Percentiles rank a stretch among this genome's conserved stretches.
phyloP scores from a whole-genome alignment of 164 flowering plant species.

The Stephania japonica region DNA sequence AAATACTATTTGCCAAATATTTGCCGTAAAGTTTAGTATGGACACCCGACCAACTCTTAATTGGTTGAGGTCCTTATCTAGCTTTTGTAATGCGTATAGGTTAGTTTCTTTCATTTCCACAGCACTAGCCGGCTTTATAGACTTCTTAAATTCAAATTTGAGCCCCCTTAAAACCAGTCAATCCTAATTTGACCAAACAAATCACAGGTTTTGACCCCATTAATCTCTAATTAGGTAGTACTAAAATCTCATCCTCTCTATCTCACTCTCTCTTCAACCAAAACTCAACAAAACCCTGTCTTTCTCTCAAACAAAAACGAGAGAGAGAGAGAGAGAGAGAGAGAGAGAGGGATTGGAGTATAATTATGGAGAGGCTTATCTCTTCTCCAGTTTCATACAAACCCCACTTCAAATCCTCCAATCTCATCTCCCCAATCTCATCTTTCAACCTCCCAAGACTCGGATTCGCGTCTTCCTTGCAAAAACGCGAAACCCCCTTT shows the following conservation, averaged over 20 bases:
- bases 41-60: no score
- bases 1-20: no score
- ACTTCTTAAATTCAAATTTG: no score
- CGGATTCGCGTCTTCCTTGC: not conserved
- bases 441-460: not conserved
- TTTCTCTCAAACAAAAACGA: not conserved
- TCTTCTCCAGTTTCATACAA: slow-evolving; percentile 3
- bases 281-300: not conserved
- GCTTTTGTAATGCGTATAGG: no score
- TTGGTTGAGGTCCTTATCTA: no score
- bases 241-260: not conserved
- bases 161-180: no score
- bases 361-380: slow-evolving; percentile 9
- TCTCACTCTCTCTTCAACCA: not conserved
- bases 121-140: no score
- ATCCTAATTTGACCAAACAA: no score
- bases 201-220: not conserved
- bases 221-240: not conserved
- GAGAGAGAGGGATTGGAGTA: not conserved
- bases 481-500: not conserved
- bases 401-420: not conserved
- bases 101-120: no score
- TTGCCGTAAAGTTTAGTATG: no score
- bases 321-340: not conserved
- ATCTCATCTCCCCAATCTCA: not conserved